These are phyloP conservation scores for Kodamaea lidongshanica DNA, from an alignment of 805 yeast species.

Conservation along the genomic window DNA sequence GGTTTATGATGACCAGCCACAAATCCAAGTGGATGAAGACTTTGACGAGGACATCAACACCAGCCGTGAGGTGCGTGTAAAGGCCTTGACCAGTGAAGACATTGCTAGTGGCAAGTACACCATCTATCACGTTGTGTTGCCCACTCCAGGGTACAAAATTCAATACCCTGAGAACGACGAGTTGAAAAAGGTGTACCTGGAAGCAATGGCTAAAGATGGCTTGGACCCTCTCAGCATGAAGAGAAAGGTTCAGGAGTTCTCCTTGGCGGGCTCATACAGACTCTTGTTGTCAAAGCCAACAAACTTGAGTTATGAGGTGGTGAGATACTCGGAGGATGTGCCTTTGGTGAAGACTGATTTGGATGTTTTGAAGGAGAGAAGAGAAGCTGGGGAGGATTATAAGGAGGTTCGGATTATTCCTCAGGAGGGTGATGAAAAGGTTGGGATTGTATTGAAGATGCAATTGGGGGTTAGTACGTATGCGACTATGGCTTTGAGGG, in stretches of 20 bases:
- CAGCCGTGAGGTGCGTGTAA: constrained; percentile 56
- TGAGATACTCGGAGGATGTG: constrained; percentile 60
- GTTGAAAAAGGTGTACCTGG: constrained; percentile 56
- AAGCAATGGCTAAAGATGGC: constrained; percentile 71
- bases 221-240: constrained; percentile 83
- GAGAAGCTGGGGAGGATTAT: constrained; percentile 10
- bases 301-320: constrained; percentile 53
- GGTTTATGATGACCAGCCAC: constrained; percentile 39
- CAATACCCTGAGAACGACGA: constrained; percentile 67
- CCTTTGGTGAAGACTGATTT: constrained; percentile 77
- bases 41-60: constrained; percentile 68
- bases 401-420: constrained; percentile 4
- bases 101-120: constrained; percentile 49
- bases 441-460: constrained; percentile 71
- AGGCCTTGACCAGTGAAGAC: constrained; percentile 71
- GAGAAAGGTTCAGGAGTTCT: constrained; percentile 80
- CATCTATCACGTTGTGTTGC: constrained; percentile 81
- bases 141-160: constrained; percentile 97
- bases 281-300: constrained; percentile 60
- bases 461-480: constrained; percentile 81
- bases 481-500: constrained; percentile 97
- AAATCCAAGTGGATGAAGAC: constrained; percentile 18
- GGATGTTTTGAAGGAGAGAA: constrained; percentile 32
- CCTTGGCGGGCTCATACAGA: constrained; percentile 88
- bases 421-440: constrained; percentile 36